Percentiles rank a stretch among this genome's conserved stretches.
phyloP scores from a whole-genome alignment of 2,329 filamentous ascomycete species.

The Alternaria gaisen region DNA sequence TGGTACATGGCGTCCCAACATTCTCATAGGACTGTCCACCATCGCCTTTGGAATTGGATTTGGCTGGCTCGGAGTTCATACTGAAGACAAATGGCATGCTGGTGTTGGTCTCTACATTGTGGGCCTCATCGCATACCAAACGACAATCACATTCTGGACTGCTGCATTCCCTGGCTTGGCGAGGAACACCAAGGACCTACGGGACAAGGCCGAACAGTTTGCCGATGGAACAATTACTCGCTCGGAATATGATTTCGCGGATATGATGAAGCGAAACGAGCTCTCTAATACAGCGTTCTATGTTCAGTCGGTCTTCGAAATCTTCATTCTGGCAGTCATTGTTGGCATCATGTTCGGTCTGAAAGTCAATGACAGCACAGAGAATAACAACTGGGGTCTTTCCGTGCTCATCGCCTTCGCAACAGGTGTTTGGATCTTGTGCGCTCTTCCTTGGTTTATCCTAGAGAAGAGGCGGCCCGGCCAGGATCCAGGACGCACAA shows the following conservation, averaged over 20 bases:
- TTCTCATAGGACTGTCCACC: slow-evolving; percentile 64
- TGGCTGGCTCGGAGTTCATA: slow-evolving; percentile 72
- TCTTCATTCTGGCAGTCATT: slow-evolving; percentile 53
- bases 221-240: slow-evolving; percentile 62
- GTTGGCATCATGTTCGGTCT: slow-evolving; percentile 62
- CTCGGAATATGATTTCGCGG: slow-evolving; percentile 64
- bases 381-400: slow-evolving; percentile 72
- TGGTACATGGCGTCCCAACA: slow-evolving; percentile 67
- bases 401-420: slow-evolving; percentile 72
- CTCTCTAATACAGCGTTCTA: slow-evolving; percentile 72
- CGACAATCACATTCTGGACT: slow-evolving; percentile 74
- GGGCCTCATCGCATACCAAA: slow-evolving; percentile 72
- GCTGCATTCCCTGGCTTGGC: slow-evolving; percentile 68
- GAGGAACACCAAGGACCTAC: slow-evolving; percentile 62
- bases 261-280: slow-evolving; percentile 66
- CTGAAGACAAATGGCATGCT: slow-evolving; percentile 66
- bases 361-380: slow-evolving; percentile 65
- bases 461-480: slow-evolving; percentile 71
- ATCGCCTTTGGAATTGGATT: slow-evolving; percentile 66
- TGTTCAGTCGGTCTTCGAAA: slow-evolving; percentile 68
- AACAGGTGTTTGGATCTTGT: slow-evolving; percentile 69
- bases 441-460: slow-evolving; percentile 73
- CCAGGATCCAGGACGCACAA: slow-evolving; percentile 60
- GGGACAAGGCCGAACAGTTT: slow-evolving; percentile 59
- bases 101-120: slow-evolving; percentile 72